Base-by-base conservation (phyloP, 2,329 filamentous ascomycete genomes). In the Cyclaneusma minus region DNA sequence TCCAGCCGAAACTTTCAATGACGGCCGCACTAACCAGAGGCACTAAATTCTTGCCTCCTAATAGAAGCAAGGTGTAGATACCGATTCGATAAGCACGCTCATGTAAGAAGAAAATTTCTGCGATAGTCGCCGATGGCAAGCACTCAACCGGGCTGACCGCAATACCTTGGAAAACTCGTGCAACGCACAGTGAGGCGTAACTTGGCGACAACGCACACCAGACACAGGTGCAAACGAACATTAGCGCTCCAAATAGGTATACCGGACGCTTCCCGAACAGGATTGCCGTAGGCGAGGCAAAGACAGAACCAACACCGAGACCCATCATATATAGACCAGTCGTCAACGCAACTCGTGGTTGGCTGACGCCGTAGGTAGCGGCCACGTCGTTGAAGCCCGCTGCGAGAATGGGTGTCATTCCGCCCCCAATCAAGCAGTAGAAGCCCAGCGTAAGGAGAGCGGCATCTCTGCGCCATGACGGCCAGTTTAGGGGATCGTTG, bases 321-420 rank as follows among this genome's bases (percentile, higher is more conserved):
- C 89, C 89, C 67, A 93, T 64, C 85, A 95, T 94, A 55, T 83
- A 94, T 9, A 94, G 55, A 1, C 85, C 85, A 0, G 85, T 93
- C 0, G 87, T 95, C 30, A 92, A 60, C 3, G 87, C 76, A 4
- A 94, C 83, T 27, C 66, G 54, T 16, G 82, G 67, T 10, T 79
- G 69, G 0, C 68, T 60, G 13, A 93, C 68, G 32, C 64, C 34
- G 44, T 78, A 76, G 2, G 62, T 65, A 1, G 60, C 36, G 2
- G 84, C 76, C 8, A 95, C 78, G 22, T 91, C 60, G 16, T 72
- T 74, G 56, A 94, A 95, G 8, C 84, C 87, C 7, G 89, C 87
- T 0, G 87, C 85, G 11, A 95, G 62, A 16, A 94, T 60, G 0
- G 89, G 80, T 0, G 85, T 94, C 59, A 92, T 91, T 22, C 87